Conservation (phyloP, 371 early-diverging fungal species). For the Coemansia sp. region DNA sequence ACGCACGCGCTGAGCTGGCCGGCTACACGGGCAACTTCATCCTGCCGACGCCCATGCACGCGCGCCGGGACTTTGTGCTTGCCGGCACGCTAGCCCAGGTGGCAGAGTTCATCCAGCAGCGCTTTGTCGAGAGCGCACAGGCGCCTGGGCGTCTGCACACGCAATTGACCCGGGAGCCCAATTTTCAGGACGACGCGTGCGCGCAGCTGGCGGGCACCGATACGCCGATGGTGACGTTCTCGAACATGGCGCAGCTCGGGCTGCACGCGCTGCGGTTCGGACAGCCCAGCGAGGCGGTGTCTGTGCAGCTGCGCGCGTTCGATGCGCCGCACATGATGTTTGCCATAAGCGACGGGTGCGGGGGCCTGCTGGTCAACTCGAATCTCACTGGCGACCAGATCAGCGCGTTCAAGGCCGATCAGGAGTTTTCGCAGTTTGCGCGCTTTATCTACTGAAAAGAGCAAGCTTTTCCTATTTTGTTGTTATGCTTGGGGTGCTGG, state of each 20-base stretch:
- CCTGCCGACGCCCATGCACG: slow-evolving; percentile 10
- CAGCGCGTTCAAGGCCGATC: no score
- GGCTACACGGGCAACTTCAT: slow-evolving; percentile 26
- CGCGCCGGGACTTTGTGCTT: slow-evolving; percentile 3
- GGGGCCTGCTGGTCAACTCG: slow-evolving; percentile 13
- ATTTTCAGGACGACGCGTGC: slow-evolving; percentile 6
- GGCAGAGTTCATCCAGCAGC: background rate
- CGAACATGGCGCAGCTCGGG: slow-evolving; percentile 18
- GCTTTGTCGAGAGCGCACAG: background rate
- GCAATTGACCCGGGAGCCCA: background rate
- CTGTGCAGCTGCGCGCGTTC: slow-evolving; percentile 19
- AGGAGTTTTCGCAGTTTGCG: no score
- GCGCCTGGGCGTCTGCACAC: background rate
- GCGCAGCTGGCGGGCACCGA: slow-evolving; percentile 5
- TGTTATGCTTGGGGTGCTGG: no score
- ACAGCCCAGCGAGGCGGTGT: background rate
- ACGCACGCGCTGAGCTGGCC: no score
- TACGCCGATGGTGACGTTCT: slow-evolving; percentile 18
- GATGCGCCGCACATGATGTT: slow-evolving; percentile 22
- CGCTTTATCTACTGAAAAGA: no score
- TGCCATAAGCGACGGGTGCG: slow-evolving; percentile 15
- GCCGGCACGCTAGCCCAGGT: background rate
- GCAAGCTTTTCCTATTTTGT: no score
- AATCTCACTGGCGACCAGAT: no score
- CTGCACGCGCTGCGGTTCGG: slow-evolving; percentile 5